Percentiles rank a stretch among this genome's conserved stretches.
Evolutionary conservation across 2,329 filamentous ascomycete species (phyloP).

Genomic region (Ceratocystis eucalypticola): DNA sequence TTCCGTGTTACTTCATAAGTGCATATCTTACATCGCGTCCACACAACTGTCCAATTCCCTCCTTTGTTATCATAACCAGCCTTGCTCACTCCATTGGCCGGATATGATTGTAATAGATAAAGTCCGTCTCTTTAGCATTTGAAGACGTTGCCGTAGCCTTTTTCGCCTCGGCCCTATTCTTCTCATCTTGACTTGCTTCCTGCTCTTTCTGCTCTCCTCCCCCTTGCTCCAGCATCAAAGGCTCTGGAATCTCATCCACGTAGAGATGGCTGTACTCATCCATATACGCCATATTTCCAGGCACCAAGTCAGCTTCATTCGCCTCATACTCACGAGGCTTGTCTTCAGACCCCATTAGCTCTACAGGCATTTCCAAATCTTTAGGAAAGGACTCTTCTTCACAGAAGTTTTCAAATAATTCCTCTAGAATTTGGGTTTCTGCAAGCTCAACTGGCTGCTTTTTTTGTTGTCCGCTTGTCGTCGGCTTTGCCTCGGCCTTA

Average conservation of each 20-base stretch:
- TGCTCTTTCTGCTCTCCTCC: background rate
- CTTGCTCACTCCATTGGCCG: conserved; percentile 9
- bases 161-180: background rate
- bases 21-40: background rate
- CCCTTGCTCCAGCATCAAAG: background rate
- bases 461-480: background rate
- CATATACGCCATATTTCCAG: background rate
- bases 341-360: background rate
- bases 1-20: background rate
- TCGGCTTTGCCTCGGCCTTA: background rate
- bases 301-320: background rate
- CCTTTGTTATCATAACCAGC: background rate
- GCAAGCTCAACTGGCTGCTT: background rate
- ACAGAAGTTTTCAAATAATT: background rate
- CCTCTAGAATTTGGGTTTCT: background rate
- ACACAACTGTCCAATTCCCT: background rate
- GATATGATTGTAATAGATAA: conserved; percentile 5
- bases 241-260: background rate
- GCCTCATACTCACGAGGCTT: background rate
- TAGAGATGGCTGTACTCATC: background rate
- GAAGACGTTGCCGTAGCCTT: background rate
- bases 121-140: background rate
- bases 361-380: background rate
- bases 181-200: background rate
- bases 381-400: background rate